Base-by-base conservation (phyloP, 2,329 filamentous ascomycete genomes). In the Colletotrichum siamense region DNA sequence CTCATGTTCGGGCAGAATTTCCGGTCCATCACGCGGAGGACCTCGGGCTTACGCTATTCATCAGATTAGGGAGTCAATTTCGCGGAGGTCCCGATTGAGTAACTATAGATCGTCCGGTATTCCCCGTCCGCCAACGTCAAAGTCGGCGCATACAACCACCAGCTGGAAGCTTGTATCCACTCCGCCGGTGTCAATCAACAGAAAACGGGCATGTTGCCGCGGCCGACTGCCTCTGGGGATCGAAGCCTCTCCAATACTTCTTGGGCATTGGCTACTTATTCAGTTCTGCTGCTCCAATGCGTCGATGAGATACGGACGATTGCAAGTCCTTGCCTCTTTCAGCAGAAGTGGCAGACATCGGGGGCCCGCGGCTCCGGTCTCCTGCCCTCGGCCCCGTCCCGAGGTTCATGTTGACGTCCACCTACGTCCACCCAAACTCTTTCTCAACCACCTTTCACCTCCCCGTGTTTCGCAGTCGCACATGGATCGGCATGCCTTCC, bases 401-500 rank as follows among this genome's bases (percentile, higher is more conserved):
- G 39, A n/a, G 9, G 39, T 0, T 2, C 18, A 28, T 7, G 59
- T 39, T 16, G 16, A 26, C 15, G 6, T 49, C 34, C 36, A 26
- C 18, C 24, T 26, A 49, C 16, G 28, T 16, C 18, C n/a, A 28
- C 55, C 68, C 36, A 39, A 39, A 39, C 36, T 39, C 18, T 62
- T 44, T 4, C 18, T 26, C 34, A 2, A 62, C 8, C 18, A 24
- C 18, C 2, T n/a, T 15, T 63, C 8, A 26, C 13, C n/a, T 52
- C 13, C 32, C 8, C 30, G 6, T 8, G 16, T 63, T 12, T 18
- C 80, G 75, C 39, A 79, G 66, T 55, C 81, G 81, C n/a, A 84
- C 81, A 44, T 82, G 83, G 6, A 85, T 81, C 6, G 84, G 84
- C 83, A 85, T 85, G 2, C 82, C 82, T 34, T 85, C 84, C 72